phyloP scores from a whole-genome alignment of 2,329 filamentous ascomycete species.

The Zasmidium citrigriseum region DNA sequence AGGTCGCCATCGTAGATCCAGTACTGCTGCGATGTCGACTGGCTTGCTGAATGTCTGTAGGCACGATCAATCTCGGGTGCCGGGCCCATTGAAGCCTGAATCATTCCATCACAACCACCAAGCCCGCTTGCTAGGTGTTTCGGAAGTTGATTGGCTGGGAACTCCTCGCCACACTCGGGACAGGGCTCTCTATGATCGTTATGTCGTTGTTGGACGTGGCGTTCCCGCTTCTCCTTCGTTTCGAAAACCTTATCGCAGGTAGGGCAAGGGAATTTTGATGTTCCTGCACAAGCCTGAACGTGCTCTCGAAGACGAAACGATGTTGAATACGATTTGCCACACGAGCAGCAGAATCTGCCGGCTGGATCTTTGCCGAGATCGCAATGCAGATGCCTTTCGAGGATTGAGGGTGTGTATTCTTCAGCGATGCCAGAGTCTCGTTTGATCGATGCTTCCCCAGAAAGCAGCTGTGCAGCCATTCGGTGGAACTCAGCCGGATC shows the following conservation, averaged over 20 bases:
- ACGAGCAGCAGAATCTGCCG: constrained; percentile 22
- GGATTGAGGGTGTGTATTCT: constrained; percentile 4
- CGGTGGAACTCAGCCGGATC: constrained; percentile 26
- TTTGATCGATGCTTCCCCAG: constrained; percentile 13
- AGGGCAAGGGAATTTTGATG: constrained; percentile 19
- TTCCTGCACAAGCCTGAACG: constrained; percentile 18
- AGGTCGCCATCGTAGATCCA: constrained; percentile 26
- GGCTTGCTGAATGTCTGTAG: constrained; percentile 2
- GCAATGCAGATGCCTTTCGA: constrained; percentile 20
- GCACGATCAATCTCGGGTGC: constrained; percentile 16
- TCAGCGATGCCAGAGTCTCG: constrained; percentile 12
- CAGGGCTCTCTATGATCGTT: constrained; percentile 21
- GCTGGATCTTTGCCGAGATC: constrained; percentile 20
- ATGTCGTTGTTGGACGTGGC: constrained; percentile 17
- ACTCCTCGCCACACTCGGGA: constrained; percentile 23
- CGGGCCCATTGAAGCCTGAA: constrained; percentile 12
- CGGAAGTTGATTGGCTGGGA: constrained; percentile 16
- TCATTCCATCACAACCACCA: constrained; percentile 24
- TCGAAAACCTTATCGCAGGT: constrained; percentile 22
- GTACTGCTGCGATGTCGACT: constrained; percentile 20
- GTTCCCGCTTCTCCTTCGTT: constrained; percentile 8
- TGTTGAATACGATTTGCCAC: constrained; percentile 23
- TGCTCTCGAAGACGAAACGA: constrained; percentile 17
- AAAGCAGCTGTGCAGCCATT: constrained; percentile 22
- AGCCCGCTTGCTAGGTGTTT: constrained; percentile 24